Evolutionary conservation across 116 monocot genomes (phyloP).

Genomic region (Dioscorea cayenensis): DNA sequence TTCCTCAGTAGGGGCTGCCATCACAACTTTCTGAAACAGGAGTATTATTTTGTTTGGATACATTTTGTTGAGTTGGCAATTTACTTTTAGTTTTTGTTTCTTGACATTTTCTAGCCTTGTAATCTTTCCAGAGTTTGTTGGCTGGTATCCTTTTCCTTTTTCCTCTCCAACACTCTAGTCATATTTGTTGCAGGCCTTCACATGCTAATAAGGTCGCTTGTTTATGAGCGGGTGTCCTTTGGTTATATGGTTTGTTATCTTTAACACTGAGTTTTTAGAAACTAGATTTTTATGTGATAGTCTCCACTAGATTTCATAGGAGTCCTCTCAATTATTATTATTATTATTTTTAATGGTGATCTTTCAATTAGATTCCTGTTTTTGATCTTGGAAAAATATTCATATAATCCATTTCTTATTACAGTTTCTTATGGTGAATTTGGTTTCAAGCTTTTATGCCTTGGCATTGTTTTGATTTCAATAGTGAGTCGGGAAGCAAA

Average conservation of each 20-base stretch:
- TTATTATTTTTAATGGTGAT: too few species aligned
- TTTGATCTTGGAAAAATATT: too few species aligned
- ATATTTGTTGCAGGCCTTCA: neutral
- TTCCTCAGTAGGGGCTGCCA: neutral
- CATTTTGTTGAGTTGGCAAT: neutral
- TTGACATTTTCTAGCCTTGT: neutral
- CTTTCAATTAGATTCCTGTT: too few species aligned
- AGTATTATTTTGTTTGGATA: neutral
- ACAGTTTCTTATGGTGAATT: neutral
- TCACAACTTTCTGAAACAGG: neutral
- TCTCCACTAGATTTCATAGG: too few species aligned
- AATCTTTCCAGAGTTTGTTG: neutral
- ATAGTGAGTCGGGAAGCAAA: neutral
- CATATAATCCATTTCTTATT: neutral
- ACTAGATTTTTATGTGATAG: neutral
- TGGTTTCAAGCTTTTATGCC: neutral
- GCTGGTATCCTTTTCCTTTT: neutral
- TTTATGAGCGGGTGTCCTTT: too few species aligned
- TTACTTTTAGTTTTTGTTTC: neutral
- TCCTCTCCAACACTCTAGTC: neutral
- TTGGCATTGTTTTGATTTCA: neutral
- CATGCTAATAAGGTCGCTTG: too few species aligned
- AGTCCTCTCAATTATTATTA: too few species aligned
- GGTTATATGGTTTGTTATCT: too few species aligned
- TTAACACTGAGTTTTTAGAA: neutral